Evolutionary conservation across 305 asterid genomes (phyloP).

Genomic region (Rubia tinctorum): DNA sequence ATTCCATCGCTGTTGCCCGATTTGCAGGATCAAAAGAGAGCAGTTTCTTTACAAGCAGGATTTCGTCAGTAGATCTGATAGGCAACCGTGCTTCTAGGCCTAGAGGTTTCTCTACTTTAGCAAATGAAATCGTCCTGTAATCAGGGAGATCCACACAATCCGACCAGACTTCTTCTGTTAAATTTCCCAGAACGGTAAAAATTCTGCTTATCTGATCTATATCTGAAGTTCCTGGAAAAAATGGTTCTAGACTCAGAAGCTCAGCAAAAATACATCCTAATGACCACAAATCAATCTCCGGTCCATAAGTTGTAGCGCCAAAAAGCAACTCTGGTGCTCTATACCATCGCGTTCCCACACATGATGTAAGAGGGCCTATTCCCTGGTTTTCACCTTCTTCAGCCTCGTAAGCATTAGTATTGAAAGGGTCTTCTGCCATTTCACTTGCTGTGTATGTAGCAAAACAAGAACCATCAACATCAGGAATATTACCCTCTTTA

Average conservation of each 20-base stretch:
- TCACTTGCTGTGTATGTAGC: slow-evolving; percentile 86
- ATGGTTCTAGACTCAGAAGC: slow-evolving; percentile 66
- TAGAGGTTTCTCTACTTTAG: slow-evolving; percentile 60
- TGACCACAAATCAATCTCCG: slow-evolving; percentile 94
- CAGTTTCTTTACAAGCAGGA: slow-evolving; percentile 53
- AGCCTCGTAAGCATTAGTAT: slow-evolving; percentile 44
- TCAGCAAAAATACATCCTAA: slow-evolving; percentile 92
- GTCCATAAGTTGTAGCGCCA: slow-evolving; percentile 81
- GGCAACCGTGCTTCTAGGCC: slow-evolving; percentile 63
- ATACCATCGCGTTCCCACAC: slow-evolving; percentile 97
- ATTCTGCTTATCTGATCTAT: slow-evolving; percentile 81
- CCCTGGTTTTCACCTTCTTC: slow-evolving; percentile 57
- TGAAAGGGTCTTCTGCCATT: slow-evolving; percentile 61
- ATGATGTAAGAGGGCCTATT: slow-evolving; percentile 76
- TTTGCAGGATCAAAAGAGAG: slow-evolving; percentile 62
- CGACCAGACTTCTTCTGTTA: slow-evolving; percentile 79
- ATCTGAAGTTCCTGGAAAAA: slow-evolving; percentile 85
- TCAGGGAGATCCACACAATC: slow-evolving; percentile 79
- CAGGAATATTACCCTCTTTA: slow-evolving; percentile 55
- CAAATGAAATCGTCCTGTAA: slow-evolving; percentile 72
- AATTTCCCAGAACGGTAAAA: slow-evolving; percentile 63
- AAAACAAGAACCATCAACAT: slow-evolving; percentile 73
- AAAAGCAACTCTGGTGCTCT: slow-evolving; percentile 92
- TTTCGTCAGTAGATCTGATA: slow-evolving; percentile 61
- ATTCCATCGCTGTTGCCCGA: slow-evolving; percentile 76